Conservation (phyloP, 208 protist species). For the Polymyxa betae region DNA sequence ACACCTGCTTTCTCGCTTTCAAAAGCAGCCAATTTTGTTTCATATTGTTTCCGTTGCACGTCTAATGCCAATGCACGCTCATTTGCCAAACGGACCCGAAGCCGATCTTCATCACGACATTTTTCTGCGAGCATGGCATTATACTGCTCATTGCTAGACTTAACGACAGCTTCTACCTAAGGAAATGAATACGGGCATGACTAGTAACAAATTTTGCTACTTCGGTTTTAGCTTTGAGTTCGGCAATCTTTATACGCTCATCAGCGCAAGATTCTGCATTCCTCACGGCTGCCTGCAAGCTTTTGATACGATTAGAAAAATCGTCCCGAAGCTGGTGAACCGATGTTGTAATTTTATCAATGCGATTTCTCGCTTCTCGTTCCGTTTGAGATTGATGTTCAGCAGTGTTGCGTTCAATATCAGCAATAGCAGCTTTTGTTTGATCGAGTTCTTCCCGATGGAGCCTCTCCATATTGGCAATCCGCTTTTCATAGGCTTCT, state of each 20-base stretch:
- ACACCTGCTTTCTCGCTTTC: neutral
- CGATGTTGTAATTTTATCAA: neutral
- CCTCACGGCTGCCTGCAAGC: conserved; percentile 54
- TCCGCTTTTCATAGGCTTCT: neutral
- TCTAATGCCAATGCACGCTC: neutral
- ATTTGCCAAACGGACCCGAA: neutral
- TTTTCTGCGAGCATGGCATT: conserved; percentile 57
- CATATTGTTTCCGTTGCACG: neutral
- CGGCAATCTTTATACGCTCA: neutral
- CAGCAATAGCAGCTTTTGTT: conserved; percentile 16
- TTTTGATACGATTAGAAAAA: conserved; percentile 45
- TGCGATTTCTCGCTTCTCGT: neutral
- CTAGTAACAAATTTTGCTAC: too few relatives aligned
- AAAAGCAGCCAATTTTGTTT: neutral
- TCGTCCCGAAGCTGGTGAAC: neutral
- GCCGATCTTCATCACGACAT: conserved; percentile 38
- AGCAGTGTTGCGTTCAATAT: too few relatives aligned
- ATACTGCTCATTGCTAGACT: conserved; percentile 59
- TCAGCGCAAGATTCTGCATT: neutral
- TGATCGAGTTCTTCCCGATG: conserved; percentile 43
- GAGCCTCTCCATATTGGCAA: conserved; percentile 38
- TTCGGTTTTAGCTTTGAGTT: conserved; percentile 6
- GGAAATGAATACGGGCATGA: too few relatives aligned
- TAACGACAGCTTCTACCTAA: conserved; percentile 61
- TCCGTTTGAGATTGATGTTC: too few relatives aligned